Conservation (phyloP, 768 basidiomycete genomes). For the Collybia nuda region DNA sequence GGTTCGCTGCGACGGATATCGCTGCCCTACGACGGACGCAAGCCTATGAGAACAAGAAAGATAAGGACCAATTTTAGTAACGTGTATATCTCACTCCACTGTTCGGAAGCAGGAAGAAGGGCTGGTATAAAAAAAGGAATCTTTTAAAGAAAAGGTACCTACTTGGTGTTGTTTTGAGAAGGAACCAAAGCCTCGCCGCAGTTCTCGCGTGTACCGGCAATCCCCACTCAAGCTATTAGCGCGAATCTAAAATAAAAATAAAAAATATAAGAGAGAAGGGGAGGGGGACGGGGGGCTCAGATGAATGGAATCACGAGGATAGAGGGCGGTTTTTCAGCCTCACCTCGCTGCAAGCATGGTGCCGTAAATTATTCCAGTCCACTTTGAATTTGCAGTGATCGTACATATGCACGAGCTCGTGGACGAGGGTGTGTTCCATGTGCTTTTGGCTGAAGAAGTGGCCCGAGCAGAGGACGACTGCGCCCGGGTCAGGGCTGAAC, state of each 20-base stretch:
- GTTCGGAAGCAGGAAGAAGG: constrained; percentile 7
- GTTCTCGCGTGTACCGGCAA: constrained; percentile 83
- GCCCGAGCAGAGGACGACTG: constrained; percentile 84
- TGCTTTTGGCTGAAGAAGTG: constrained; percentile 79
- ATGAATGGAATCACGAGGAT: not conserved
- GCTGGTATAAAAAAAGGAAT: not conserved
- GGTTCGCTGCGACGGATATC: constrained; percentile 78
- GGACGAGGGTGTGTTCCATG: constrained; percentile 91
- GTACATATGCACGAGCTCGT: constrained; percentile 94
- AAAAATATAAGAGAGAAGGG: no score
- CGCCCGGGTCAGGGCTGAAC: constrained; percentile 74
- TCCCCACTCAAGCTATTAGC: constrained; percentile 94
- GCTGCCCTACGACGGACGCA: constrained; percentile 90
- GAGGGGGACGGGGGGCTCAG: no score
- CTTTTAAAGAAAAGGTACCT: constrained; percentile 7
- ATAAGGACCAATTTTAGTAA: constrained; percentile 1
- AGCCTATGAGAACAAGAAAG: constrained; percentile 44
- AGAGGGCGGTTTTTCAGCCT: constrained; percentile 24
- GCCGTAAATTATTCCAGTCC: constrained; percentile 85
- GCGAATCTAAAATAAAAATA: constrained; percentile 64
- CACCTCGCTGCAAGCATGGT: constrained; percentile 98
- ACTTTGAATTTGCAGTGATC: constrained; percentile 95
- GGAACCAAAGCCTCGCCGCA: constrained; percentile 69
- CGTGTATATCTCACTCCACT: not conserved
- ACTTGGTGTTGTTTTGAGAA: constrained; percentile 97